Percentiles rank a stretch among this genome's conserved stretches.
These are phyloP conservation scores for Buddleja alternifolia DNA, from an alignment of 257 asterid species.

Conservation along the genomic window DNA sequence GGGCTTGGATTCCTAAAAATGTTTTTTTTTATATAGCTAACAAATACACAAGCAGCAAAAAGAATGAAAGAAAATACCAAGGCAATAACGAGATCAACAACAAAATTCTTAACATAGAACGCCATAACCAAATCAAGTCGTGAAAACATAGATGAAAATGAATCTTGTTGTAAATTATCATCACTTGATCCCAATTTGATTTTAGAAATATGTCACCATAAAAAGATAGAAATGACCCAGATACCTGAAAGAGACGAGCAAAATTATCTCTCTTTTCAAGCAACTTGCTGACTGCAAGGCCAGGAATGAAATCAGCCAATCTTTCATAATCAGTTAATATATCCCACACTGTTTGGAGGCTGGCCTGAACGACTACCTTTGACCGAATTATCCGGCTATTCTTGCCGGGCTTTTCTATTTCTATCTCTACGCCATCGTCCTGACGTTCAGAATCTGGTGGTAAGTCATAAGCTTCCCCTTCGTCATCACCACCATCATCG, in stretches of 20 bases:
- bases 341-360: slow-evolving; percentile 65
- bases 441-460: slow-evolving; percentile 35
- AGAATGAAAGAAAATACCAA: background rate
- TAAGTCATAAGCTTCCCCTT: slow-evolving; percentile 33
- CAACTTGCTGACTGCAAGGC: slow-evolving; percentile 79
- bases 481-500: slow-evolving; percentile 7
- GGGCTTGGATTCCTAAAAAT: background rate
- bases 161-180: background rate
- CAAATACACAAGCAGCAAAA: slow-evolving; percentile 12
- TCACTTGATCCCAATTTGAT: background rate
- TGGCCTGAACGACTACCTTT: slow-evolving; percentile 59
- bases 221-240: slow-evolving; percentile 5
- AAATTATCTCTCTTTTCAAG: slow-evolving; percentile 65
- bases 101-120: background rate
- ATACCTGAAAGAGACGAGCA: slow-evolving; percentile 83
- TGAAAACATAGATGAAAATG: background rate
- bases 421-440: slow-evolving; percentile 45
- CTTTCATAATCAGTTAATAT: slow-evolving; percentile 81
- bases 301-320: slow-evolving; percentile 82
- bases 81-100: slow-evolving; percentile 6
- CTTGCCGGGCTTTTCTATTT: slow-evolving; percentile 59
- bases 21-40: background rate
- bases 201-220: background rate
- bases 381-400: slow-evolving; percentile 67
- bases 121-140: slow-evolving; percentile 14